Evolutionary conservation across 257 asterid species (phyloP), one percentile per base, ranked within the genome.

Genomic region (Catharanthus roseus): DNA sequence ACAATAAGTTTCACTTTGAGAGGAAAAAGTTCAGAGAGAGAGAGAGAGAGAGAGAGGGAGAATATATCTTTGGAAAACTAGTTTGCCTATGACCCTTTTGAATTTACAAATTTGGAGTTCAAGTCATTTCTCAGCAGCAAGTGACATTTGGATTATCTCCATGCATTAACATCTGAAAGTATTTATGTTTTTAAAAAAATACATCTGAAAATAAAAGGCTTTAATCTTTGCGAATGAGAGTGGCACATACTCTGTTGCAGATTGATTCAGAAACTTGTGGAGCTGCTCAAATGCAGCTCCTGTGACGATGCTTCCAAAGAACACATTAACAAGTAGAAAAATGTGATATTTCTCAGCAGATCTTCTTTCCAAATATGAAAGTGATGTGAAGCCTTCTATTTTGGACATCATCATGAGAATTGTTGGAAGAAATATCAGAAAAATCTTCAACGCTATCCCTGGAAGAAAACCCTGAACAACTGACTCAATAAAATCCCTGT

Each of bases 241-340:
- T 64, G 10, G 29, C 65, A 72, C 87, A 72, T 83, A 89, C 97
- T 83, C 85, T 64, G 95, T 67, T 72, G 97, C 85, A 71, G 97
- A 41, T 69, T 92, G 90, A 66, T 86, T 68, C 53, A 89, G 78
- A 72, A 89, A 86, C 75, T 65, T 83, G 36, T 89, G 39, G 12
- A 92, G 93, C 82, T 92, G 97, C 78, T 92, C 78, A 72, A 92
- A 90, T 72, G 98, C 97, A 75, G 98, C 88, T 68, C 97, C 98
- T 31, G 96, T 67, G 71, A 88, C 70, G 74, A 92, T 85, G 76
- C 98, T 92, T 76, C 96, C 97, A 55, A 92, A 77, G 85, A 92
- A 92, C 75, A 90, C 96, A 61, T 90, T 90, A 45, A 92, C 89
- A 42, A 92, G 89, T 68, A 88, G 10, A 75, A 92, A 92, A 75